A percentile compares a stretch with the other conserved stretches of the same genome.
These are phyloP conservation scores for Populus hybrid DNA, from an alignment of 441 rosid species.

Conservation along the genomic window DNA sequence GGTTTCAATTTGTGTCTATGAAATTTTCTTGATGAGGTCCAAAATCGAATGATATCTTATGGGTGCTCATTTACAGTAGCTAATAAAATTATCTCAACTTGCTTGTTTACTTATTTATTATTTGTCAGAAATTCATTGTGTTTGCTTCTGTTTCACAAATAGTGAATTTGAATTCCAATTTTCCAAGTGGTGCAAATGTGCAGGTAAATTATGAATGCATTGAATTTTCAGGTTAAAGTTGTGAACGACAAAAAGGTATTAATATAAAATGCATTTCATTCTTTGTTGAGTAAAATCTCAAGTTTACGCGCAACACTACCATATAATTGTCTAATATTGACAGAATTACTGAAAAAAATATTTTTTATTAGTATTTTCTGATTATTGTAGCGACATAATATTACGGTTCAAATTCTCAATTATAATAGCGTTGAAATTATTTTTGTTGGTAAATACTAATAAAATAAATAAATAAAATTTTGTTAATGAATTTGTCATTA, in stretches of 20 bases:
- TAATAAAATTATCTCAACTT: not conserved
- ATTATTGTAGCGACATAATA: no score
- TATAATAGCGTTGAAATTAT: no score
- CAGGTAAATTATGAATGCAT: not conserved
- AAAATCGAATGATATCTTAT: constrained; percentile 10
- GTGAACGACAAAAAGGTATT: not conserved
- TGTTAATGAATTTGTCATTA: accelerated
- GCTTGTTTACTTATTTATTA: not conserved
- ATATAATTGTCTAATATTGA: no score
- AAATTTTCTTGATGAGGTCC: not conserved
- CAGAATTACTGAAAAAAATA: not conserved
- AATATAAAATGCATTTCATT: no score
- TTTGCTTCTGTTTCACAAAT: constrained; percentile 1
- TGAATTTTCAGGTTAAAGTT: not conserved
- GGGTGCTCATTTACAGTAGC: not conserved
- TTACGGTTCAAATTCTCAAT: accelerated
- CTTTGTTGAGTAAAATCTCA: not conserved
- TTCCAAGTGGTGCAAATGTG: not conserved
- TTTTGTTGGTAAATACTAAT: no score
- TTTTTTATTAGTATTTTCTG: no score
- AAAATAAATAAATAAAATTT: no score
- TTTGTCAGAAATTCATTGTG: not conserved
- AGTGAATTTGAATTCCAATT: not conserved
- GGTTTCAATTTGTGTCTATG: not conserved
- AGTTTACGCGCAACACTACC: not conserved